Evolutionary conservation across 2,329 filamentous ascomycete genomes (phyloP).

Genomic region (Trichoderma hamatum): DNA sequence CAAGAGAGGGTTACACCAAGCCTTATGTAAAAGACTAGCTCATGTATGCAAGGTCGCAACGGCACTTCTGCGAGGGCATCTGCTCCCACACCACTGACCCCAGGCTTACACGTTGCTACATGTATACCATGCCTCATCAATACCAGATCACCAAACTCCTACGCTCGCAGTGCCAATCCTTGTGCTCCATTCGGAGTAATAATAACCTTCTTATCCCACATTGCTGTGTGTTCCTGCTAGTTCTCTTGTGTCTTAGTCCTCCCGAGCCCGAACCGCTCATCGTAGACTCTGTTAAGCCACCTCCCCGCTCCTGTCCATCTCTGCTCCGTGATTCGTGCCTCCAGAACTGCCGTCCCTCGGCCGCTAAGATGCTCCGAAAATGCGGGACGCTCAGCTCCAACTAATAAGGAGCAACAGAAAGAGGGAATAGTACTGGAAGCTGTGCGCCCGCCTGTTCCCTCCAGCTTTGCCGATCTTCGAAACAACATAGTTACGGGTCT

Average conservation of each 20-base stretch:
- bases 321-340: neutral
- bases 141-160: neutral
- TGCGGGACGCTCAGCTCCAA: neutral
- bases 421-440: neutral
- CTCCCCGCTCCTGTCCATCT: slow-evolving; percentile 9
- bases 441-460: neutral
- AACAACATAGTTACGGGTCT: neutral
- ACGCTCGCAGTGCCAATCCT: neutral
- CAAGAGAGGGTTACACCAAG: neutral
- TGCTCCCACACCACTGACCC: neutral
- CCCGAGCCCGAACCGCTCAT: slow-evolving; percentile 19
- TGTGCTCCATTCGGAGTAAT: neutral
- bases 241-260: slow-evolving; percentile 16
- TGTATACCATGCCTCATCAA: neutral
- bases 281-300: neutral
- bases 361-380: neutral
- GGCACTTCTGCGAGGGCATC: neutral
- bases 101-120: neutral
- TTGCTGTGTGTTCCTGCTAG: neutral
- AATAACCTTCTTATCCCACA: neutral
- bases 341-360: neutral
- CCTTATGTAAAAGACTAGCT: neutral
- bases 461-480: neutral
- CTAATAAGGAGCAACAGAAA: neutral
- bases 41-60: neutral